Evolutionary conservation across 2,329 filamentous ascomycete species (phyloP), one percentile per base, ranked within the genome.

Genomic region (Fusarium sp.): DNA sequence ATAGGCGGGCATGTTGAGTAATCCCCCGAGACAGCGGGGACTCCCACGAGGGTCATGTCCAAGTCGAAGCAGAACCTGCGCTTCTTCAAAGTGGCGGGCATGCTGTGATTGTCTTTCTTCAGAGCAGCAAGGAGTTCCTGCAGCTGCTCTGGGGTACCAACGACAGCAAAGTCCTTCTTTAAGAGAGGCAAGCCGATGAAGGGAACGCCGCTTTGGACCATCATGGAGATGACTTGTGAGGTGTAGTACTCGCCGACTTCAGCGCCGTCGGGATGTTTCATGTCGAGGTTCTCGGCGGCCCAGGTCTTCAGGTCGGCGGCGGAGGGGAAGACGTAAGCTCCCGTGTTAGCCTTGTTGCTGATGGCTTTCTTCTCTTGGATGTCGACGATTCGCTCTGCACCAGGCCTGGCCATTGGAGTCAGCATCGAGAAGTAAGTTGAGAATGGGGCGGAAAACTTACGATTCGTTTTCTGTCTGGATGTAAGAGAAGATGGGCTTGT

Each of bases 391-490:
- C 41, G 42, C 3, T 58, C 41, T 1, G 32, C 30, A 3, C 41
- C 55, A 13, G 30, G 17, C 3, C 55, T 58, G 13, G 20, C 0
- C 0, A 12, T 11, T 8, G 9, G 0, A 28, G 26, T 28, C 2
- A 48, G 26, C 0, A 28, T 48, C 2, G 4, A 13, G 26, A 28
- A 13, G 18, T 2, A 6, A 11, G 6, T 0, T 22, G 6, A 1
- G 9, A 0, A 8, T 22, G 4, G 4, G 3, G 6, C 1, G 5
- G 26, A 6, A 0, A 2, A 28, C 55, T 36, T n/a, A 58, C 55
- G 55, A 48, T 28, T 58, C 55, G 14, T 14, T 48, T 48, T 58
- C 55, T 20, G 24, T 58, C n/a, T 48, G 42, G 24, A 58, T 58
- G 4, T 58, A 58, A 20, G 55, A 58, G 55, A 48, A 58, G 30